Base-by-base conservation (phyloP, 768 basidiomycete genomes). In the Trametes cinnabarina region DNA sequence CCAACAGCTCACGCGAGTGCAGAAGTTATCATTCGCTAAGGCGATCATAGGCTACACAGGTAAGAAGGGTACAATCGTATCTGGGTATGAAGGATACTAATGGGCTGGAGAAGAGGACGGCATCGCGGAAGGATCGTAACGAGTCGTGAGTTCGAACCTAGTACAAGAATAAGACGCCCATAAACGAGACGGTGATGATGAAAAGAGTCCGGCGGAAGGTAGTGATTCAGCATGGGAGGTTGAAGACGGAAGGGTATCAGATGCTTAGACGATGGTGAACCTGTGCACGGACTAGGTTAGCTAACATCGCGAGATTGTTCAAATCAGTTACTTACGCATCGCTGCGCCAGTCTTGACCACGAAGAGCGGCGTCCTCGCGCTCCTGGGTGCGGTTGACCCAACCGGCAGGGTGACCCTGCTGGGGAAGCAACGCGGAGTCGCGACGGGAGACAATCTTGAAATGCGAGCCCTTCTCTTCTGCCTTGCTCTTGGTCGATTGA, bases 371-470 rank as follows among this genome's bases (percentile, higher is more conserved):
- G 35, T 80, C 79, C 47, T 76, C 74, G 30, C 76, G 65, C 68
- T 76, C 72, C 60, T 73, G 75, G 8, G 73, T 68, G 53, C 85
- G 82, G 65, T 85, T 86, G 19, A 88, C 82, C 85, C 88, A 91
- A 4, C 90, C 87, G 8, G 81, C 72, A 8, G 89, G 85, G 57
- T 87, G 81, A 0, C 90, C 87, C 39, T 77, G 74, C 20, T 82
- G 73, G 4, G 80, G 79, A 37, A 95, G 71, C 41, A 95, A 70
- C 41, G 86, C 67, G 19, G 73, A 88, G 46, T 90, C 75, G 26
- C 86, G 78, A 74, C 88, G 88, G 59, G 85, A 76, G 5, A 94
- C 87, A 34, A 96, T 81, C 74, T 91, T 90, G 79, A 96, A 94
- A 62, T 90, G 86, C 8, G 85, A 84, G 23, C 68, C 71, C 47